Base-by-base conservation (phyloP, 176 grass and related monocot species). In the Ensete ventricosum region DNA sequence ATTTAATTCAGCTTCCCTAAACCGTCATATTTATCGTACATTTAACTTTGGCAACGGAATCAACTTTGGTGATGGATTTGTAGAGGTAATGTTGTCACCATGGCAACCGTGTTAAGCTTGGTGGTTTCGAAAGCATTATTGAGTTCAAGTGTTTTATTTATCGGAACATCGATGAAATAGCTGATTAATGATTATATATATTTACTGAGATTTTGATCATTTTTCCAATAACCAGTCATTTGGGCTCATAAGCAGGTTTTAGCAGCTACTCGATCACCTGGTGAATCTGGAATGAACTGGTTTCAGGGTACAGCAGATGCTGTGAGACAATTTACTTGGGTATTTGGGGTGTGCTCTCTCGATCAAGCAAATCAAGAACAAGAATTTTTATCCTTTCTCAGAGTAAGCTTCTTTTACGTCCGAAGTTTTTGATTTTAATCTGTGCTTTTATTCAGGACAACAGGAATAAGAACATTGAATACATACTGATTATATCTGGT, bases 261-360 rank as follows among this genome's bases (percentile, higher is more conserved):
- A 29, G 90, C 90, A 2, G 90, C 90, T 23, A 93, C 90, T 1
- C 87, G 87, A 83, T 81, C 88, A 66, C 85, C 84, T 0, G 90
- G 90, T 54, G 90, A 87, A 58, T 62, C 81, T 70, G 82, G 82
- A 72, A 87, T 87, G 85, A 88, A 80, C 49, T 93, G 90, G 87
- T 93, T 93, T 67, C 85, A 70, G 50, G 86, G 80, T 50, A 89
- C 86, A 69, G 75, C 88, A 76, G 85, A 91, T 8, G 86, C 86
- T 4, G 84, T 93, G 52, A 89, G 90, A 77, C 83, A 93, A 81
- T 93, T 93, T 62, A 81, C 78, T 78, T 93, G 90, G 90, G 77
- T 89, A 50, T 83, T 91, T 79, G 91, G 85, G 80, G 88, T 87
- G 55, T 1, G 67, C 21, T 62, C 48, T 52, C 50, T 22, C 17